phyloP scores from a whole-genome alignment of 306 rosid species.

The Hippophae tibetana region DNA sequence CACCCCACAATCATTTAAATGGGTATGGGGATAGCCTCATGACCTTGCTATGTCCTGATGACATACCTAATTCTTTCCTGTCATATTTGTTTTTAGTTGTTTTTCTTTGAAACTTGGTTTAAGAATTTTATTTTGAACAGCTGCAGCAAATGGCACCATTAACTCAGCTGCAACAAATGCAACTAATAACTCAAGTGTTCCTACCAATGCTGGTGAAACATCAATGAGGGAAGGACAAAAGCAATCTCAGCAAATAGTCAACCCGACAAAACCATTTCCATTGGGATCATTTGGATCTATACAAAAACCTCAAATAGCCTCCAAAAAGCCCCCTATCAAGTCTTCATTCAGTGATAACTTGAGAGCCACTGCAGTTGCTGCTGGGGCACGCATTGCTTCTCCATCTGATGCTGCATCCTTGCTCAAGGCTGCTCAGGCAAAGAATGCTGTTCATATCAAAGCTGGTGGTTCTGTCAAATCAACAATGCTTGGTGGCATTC shows the following conservation, averaged over 20 bases:
- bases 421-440: slow-evolving; percentile 44
- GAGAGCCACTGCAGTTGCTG: slow-evolving; percentile 51
- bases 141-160: slow-evolving; percentile 8
- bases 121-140: not conserved
- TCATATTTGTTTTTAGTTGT: not conserved
- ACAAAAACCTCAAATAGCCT: slow-evolving; percentile 28
- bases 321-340: slow-evolving; percentile 36
- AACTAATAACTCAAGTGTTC: slow-evolving; percentile 27
- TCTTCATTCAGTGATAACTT: slow-evolving; percentile 24
- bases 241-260: slow-evolving; percentile 34
- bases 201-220: slow-evolving; percentile 24
- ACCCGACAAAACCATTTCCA: slow-evolving; percentile 13
- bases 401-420: slow-evolving; percentile 41
- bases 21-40: no score
- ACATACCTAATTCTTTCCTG: no score
- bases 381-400: slow-evolving; percentile 56
- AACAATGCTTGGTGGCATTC: slow-evolving; percentile 19
- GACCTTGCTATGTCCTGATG: no score
- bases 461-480: slow-evolving; percentile 29
- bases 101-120: slow-evolving; percentile 18
- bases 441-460: slow-evolving; percentile 28
- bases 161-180: slow-evolving; percentile 17
- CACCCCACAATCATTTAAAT: no score
- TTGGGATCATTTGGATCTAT: slow-evolving; percentile 26
- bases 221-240: slow-evolving; percentile 22